Conservation (phyloP, 2,329 filamentous ascomycete genomes). For the Pseudofabraea citricarpa region DNA sequence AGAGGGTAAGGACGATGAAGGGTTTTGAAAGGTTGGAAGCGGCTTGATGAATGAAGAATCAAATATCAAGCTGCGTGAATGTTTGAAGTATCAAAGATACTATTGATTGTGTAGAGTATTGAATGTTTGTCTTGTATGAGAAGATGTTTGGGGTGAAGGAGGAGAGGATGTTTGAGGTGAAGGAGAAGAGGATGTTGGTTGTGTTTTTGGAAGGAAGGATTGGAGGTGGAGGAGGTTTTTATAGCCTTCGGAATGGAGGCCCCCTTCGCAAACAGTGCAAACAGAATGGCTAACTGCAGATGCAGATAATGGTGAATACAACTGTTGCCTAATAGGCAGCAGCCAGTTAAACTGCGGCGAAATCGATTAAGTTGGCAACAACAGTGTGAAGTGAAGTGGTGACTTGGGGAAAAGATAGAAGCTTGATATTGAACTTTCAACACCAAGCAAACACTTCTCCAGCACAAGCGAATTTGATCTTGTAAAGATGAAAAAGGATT, state of each 20-base stretch:
- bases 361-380: too few relatives aligned
- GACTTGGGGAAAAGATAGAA: neutral
- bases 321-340: neutral
- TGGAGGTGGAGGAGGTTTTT: neutral
- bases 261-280: neutral
- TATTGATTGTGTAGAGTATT: neutral
- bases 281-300: neutral
- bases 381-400: neutral
- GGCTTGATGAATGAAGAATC: slow-evolving; percentile 1
- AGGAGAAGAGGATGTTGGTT: neutral
- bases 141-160: neutral
- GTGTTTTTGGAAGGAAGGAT: neutral
- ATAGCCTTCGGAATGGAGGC: neutral
- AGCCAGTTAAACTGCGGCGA: neutral
- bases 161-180: neutral
- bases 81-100: neutral
- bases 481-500: too few relatives aligned
- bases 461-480: too few relatives aligned
- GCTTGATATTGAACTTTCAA: neutral
- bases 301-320: neutral
- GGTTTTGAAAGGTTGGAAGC: neutral
- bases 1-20: neutral
- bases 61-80: neutral
- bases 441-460: neutral
- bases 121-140: neutral